Base-by-base conservation (phyloP, 192 early-diverging fungal genomes). In the Coemansia sp. region DNA sequence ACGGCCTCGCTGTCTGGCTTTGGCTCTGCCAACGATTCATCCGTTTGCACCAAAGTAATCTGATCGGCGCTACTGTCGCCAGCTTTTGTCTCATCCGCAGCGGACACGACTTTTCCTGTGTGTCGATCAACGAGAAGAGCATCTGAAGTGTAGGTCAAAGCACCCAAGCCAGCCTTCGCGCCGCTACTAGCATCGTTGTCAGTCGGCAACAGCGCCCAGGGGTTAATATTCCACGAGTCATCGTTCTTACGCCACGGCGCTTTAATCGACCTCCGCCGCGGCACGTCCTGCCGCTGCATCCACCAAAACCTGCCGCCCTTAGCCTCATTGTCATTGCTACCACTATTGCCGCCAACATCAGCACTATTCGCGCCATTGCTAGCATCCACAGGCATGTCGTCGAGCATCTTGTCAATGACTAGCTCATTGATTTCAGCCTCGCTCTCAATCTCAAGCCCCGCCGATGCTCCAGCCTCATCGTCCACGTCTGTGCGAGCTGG, bases 351-450 rank as follows among this genome's bases (percentile, higher is more conserved):
- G 2, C 15, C 55, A 57, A 14, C 31, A 25, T 32, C 55, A 32
- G 31, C 4, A 5, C 27, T 29, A 53, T 9, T 53, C 23, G 3
- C 27, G 14, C 34, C 53, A 11, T 32, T 17, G 17, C 12, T 21
- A 21, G 58, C 75, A 2, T 70, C 69, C n/a, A 67, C 44, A 19
- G 75, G 71, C 70, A 81, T 59, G 32, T 80, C 84, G 17, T 81
- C 76, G 39, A 82, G 68, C 62, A 78, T 78, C 44, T 79, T 80
- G 62, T 80, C 84, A 10, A 85, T 73, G 1, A 71, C 82, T n/a
- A 80, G 45, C 64, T 84, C 82, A 51, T 84, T 84, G 50, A 79
- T 63, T 66, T 84, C 82, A n/a, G 82, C 82, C 62, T 84, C 82
- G 57, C 74, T 78, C 62, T 84, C 82, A 66, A 84, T 79, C 41